phyloP scores from a whole-genome alignment of 495 filamentous ascomycete species.

The Talaromyces nanjingensis region DNA sequence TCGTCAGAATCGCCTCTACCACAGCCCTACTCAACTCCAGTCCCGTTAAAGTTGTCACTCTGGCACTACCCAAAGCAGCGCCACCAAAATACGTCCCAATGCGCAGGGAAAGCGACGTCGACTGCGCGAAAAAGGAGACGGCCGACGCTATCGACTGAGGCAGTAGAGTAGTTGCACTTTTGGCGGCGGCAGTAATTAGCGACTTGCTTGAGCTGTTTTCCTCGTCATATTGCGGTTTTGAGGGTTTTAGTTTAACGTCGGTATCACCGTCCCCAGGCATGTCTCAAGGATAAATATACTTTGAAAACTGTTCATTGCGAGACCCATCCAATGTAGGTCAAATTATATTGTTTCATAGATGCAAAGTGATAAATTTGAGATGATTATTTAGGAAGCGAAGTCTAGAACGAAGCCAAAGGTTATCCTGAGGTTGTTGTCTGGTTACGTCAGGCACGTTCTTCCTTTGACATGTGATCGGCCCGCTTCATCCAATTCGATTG shows the following conservation, averaged over 20 bases:
- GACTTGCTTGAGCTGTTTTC: not conserved
- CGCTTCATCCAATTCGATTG: not conserved
- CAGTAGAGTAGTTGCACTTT: conserved; percentile 53
- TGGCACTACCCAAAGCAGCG: conserved; percentile 56
- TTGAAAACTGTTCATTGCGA: not conserved
- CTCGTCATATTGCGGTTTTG: not conserved
- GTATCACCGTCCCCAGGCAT: not conserved
- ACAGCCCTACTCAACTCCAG: conserved; percentile 61
- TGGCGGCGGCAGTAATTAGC: conserved; percentile 20
- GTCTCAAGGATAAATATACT: not conserved
- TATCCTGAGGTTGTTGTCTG: not conserved
- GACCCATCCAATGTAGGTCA: not conserved
- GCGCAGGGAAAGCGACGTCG: conserved; percentile 63
- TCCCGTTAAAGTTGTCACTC: conserved; percentile 61
- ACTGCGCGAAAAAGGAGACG: conserved; percentile 63
- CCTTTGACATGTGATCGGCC: not conserved
- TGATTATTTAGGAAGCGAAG: not conserved
- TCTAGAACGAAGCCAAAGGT: not conserved
- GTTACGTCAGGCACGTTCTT: not conserved
- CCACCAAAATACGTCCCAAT: conserved; percentile 61
- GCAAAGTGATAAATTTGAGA: not conserved
- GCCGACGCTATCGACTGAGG: conserved; percentile 59
- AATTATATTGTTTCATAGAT: not conserved
- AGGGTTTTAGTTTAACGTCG: not conserved
- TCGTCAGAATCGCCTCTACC: conserved; percentile 58